phyloP scores from a whole-genome alignment of 1,139 yeast species.

The Yarrowia galli region DNA sequence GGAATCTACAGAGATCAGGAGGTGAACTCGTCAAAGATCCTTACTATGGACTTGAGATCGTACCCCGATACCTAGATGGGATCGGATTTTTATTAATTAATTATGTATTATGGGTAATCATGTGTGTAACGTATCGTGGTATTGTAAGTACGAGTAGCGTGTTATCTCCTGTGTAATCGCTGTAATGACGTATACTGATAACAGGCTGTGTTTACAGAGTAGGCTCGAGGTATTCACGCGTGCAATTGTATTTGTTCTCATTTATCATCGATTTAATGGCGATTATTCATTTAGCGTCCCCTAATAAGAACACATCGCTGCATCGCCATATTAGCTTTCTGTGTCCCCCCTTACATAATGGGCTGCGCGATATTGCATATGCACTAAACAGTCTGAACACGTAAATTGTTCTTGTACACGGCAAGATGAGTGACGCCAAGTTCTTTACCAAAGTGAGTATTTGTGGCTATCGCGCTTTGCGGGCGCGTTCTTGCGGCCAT shows the following conservation, averaged over 20 bases:
- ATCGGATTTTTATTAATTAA: not conserved
- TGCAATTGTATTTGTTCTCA: not conserved
- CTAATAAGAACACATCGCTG: not conserved
- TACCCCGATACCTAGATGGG: constrained; percentile 39
- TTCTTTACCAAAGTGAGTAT: constrained; percentile 33
- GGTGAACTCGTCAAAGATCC: constrained; percentile 75
- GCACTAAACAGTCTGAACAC: constrained; percentile 23
- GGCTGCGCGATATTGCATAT: constrained; percentile 36
- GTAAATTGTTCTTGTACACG: constrained; percentile 4
- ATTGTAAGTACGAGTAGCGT: too few relatives aligned
- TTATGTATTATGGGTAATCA: not conserved
- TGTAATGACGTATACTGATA: too few relatives aligned
- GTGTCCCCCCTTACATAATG: constrained; percentile 14
- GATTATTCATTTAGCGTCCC: too few relatives aligned
- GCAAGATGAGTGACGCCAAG: constrained; percentile 32
- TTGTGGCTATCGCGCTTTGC: not conserved
- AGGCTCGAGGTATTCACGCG: too few relatives aligned
- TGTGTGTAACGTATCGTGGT: too few relatives aligned
- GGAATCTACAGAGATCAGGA: constrained; percentile 91
- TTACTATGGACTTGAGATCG: constrained; percentile 51
- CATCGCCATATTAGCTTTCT: not conserved
- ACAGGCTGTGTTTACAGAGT: too few relatives aligned
- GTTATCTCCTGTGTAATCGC: too few relatives aligned
- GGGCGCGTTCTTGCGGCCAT: not conserved
- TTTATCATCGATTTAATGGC: not conserved